phyloP scores from a whole-genome alignment of 1,139 yeast species.

The Spathaspora sp. region DNA sequence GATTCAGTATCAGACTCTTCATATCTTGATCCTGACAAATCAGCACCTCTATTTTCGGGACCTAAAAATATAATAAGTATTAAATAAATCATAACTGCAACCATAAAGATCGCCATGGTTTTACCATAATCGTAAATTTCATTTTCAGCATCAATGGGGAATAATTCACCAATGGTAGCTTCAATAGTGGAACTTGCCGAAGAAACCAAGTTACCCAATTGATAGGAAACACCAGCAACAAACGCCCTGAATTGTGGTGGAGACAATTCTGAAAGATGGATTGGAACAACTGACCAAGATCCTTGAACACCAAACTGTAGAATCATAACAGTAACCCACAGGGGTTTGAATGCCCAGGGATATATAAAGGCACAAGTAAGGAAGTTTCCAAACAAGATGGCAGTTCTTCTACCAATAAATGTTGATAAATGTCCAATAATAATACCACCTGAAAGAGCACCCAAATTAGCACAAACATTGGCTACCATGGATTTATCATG shows the following conservation, averaged over 20 bases:
- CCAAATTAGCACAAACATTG: slow-evolving; percentile 38
- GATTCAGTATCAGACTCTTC: slow-evolving; percentile 7
- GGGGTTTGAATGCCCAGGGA: slow-evolving; percentile 67
- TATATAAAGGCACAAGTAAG: slow-evolving; percentile 66
- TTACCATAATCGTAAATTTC: slow-evolving; percentile 30
- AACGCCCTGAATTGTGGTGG: slow-evolving; percentile 74
- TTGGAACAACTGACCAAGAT: slow-evolving; percentile 85
- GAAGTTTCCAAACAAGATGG: slow-evolving; percentile 54
- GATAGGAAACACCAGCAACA: slow-evolving; percentile 74
- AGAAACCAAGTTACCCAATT: slow-evolving; percentile 80
- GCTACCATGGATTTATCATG: slow-evolving; percentile 34
- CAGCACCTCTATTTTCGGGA: slow-evolving; percentile 61
- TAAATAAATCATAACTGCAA: slow-evolving; percentile 66
- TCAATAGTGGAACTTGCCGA: slow-evolving; percentile 85
- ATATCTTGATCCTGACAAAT: slow-evolving; percentile 20
- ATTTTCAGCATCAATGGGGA: slow-evolving; percentile 39
- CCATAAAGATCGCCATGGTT: slow-evolving; percentile 81
- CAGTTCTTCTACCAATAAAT: slow-evolving; percentile 36
- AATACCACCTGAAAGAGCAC: slow-evolving; percentile 39
- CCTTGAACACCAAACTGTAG: slow-evolving; percentile 83
- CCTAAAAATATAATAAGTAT: slow-evolving; percentile 62
- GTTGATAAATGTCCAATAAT: slow-evolving; percentile 35
- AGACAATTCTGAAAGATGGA: slow-evolving; percentile 74
- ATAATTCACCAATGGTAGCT: slow-evolving; percentile 66
- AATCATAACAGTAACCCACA: slow-evolving; percentile 73